phyloP scores from a whole-genome alignment of 495 filamentous ascomycete genomes.

The Penicillium antarcticum region DNA sequence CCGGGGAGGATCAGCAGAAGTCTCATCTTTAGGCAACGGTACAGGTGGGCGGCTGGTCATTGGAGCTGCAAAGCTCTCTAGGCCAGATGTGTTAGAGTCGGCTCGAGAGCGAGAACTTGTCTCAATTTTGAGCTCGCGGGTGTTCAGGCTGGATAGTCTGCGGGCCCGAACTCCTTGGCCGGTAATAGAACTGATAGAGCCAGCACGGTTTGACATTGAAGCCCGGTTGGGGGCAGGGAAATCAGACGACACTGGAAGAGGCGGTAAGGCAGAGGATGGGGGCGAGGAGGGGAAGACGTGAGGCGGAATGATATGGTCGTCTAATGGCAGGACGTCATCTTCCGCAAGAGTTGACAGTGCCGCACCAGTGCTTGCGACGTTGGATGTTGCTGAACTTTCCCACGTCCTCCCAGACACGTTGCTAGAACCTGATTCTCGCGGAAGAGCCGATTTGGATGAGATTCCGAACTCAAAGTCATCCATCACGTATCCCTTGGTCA shows the following conservation, averaged over 20 bases:
- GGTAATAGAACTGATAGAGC: constrained; percentile 34
- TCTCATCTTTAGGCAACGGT: constrained; percentile 30
- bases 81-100: constrained; percentile 36
- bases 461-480: constrained; percentile 82
- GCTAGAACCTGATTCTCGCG: constrained; percentile 86
- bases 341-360: constrained; percentile 77
- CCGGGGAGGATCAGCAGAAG: constrained; percentile 17
- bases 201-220: constrained; percentile 30
- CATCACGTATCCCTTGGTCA: constrained; percentile 82
- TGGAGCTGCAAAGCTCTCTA: constrained; percentile 35
- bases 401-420: constrained; percentile 79
- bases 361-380: constrained; percentile 69
- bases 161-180: constrained; percentile 68
- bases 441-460: constrained; percentile 70
- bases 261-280: constrained; percentile 27
- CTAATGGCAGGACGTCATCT: constrained; percentile 38
- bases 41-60: constrained; percentile 21
- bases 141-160: constrained; percentile 74
- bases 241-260: constrained; percentile 23
- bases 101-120: constrained; percentile 53
- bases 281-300: constrained; percentile 27
- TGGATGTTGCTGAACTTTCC: constrained; percentile 81
- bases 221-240: constrained; percentile 19
- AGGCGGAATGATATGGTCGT: constrained; percentile 24
- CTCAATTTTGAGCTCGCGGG: constrained; percentile 87